These are phyloP conservation scores for Hyphopichia khmerensis DNA, from an alignment of 1,139 yeast species.

Conservation along the genomic window DNA sequence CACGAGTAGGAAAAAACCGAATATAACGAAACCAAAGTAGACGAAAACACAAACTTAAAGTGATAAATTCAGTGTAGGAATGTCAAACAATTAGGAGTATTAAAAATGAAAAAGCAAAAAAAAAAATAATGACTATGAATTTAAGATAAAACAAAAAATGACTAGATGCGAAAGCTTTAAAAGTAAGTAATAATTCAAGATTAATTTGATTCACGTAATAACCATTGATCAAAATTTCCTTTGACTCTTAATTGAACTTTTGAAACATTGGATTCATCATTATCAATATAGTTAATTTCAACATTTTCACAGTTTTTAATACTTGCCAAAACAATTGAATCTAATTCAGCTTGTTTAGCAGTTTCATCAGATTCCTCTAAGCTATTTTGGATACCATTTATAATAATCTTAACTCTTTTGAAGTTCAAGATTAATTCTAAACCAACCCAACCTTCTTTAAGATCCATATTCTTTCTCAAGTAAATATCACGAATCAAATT, in stretches of 20 bases:
- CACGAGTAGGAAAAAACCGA: too few relatives aligned
- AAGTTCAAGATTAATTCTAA: constrained; percentile 64
- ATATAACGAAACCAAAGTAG: too few relatives aligned
- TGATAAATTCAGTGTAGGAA: too few relatives aligned
- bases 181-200: not conserved
- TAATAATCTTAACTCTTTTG: constrained; percentile 64
- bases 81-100: too few relatives aligned
- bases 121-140: not conserved
- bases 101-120: not conserved
- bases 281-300: constrained; percentile 32
- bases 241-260: constrained; percentile 40
- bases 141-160: not conserved
- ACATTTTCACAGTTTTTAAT: constrained; percentile 38
- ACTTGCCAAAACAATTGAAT: constrained; percentile 29
- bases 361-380: constrained; percentile 22
- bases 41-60: too few relatives aligned
- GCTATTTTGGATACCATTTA: constrained; percentile 39
- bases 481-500: constrained; percentile 80
- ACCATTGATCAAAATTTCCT: constrained; percentile 44
- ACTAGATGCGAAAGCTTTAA: not conserved
- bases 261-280: constrained; percentile 26
- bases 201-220: constrained; percentile 21
- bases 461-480: constrained; percentile 77
- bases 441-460: constrained; percentile 65
- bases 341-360: constrained; percentile 12